These are phyloP conservation scores for Jackrogersella multiformis DNA, from an alignment of 495 filamentous ascomycete genomes.

Conservation along the genomic window DNA sequence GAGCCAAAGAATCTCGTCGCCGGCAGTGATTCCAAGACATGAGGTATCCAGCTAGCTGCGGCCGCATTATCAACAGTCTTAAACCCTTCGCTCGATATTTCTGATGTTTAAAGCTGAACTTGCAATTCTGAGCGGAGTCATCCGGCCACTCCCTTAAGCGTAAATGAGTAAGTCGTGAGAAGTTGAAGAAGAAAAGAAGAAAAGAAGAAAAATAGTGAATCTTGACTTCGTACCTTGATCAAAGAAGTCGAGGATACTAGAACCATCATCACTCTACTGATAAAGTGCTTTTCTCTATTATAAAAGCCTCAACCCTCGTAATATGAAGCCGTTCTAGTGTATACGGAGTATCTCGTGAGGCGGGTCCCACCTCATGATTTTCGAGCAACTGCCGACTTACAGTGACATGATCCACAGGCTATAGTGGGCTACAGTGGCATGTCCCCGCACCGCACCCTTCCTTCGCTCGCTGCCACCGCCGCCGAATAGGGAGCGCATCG, in stretches of 20 bases:
- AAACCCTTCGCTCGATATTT: too few relatives aligned
- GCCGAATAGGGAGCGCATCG: not conserved
- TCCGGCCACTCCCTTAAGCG: too few relatives aligned
- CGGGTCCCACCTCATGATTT: constrained; percentile 15
- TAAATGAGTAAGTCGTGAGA: too few relatives aligned
- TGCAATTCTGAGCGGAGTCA: too few relatives aligned
- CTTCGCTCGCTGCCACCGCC: constrained; percentile 7
- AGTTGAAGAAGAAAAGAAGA: too few relatives aligned
- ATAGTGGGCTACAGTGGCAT: constrained; percentile 12
- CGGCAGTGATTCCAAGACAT: not conserved
- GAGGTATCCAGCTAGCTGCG: not conserved
- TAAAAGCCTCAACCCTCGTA: not conserved
- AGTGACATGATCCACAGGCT: constrained; percentile 31
- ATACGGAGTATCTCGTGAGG: constrained; percentile 16
- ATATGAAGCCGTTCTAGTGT: constrained; percentile 5
- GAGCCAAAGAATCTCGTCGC: not conserved
- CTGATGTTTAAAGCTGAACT: too few relatives aligned
- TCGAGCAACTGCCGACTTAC: constrained; percentile 34
- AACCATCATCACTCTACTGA: not conserved
- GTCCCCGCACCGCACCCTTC: constrained; percentile 23
- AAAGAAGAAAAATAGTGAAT: too few relatives aligned
- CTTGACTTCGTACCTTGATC: too few relatives aligned
- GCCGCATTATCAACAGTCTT: too few relatives aligned
- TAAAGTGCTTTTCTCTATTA: not conserved
- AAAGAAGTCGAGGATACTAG: not conserved